Percentiles rank a stretch among this genome's conserved stretches.
Conservation (phyloP, 1,284 basidiomycete species). For the Psilocybe mexicana region DNA sequence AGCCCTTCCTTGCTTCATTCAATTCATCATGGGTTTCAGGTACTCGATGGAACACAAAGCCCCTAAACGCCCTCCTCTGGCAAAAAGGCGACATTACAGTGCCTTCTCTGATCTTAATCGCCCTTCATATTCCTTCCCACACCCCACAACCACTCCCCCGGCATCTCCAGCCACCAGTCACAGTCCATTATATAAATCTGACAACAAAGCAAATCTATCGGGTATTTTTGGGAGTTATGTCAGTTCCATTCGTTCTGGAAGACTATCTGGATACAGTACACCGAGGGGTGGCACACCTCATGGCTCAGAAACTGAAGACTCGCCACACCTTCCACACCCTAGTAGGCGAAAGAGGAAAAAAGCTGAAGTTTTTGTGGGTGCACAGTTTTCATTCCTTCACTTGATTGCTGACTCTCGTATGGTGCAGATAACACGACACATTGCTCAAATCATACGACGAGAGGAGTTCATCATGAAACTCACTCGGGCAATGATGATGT, state of each 20-base stretch:
- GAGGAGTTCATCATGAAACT: slow-evolving; percentile 93
- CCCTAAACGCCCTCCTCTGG: slow-evolving; percentile 11
- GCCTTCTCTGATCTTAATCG: not conserved
- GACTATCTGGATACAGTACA: slow-evolving; percentile 31
- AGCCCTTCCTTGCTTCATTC: no score
- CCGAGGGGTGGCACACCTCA: slow-evolving; percentile 24
- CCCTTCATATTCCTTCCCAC: not conserved
- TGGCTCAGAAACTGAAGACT: slow-evolving; percentile 34
- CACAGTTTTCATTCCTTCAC: not conserved
- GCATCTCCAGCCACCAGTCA: slow-evolving; percentile 3
- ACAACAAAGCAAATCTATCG: slow-evolving; percentile 14
- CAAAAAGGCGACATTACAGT: not conserved
- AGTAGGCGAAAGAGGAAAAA: slow-evolving; percentile 69
- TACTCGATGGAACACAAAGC: slow-evolving; percentile 31
- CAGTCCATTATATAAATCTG: slow-evolving; percentile 6
- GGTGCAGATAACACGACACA: slow-evolving; percentile 82
- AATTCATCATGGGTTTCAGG: slow-evolving; percentile 15
- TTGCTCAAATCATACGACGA: slow-evolving; percentile 83
- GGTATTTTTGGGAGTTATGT: slow-evolving; percentile 17
- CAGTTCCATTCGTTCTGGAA: slow-evolving; percentile 22
- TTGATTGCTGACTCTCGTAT: slow-evolving; percentile 1
- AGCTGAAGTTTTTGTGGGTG: slow-evolving; percentile 74
- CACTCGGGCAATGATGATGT: slow-evolving; percentile 92
- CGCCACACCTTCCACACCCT: slow-evolving; percentile 33
- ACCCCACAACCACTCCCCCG: slow-evolving; percentile 3